phyloP scores from a whole-genome alignment of 2,329 filamentous ascomycete species.

The Aspergillus hortae region DNA sequence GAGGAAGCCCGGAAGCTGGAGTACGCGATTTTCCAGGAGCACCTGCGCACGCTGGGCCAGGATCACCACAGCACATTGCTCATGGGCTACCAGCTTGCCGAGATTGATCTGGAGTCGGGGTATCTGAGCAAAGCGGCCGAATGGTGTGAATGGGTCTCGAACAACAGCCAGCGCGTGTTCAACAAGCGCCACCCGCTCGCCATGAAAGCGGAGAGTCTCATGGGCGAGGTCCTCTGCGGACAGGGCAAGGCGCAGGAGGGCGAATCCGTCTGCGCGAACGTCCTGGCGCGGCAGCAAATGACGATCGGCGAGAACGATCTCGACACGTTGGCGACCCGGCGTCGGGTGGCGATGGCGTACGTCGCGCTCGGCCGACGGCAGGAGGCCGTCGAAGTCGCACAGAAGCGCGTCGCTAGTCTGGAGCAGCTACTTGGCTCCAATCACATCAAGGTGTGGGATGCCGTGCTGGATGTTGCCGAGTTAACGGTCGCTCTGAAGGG shows the following conservation, averaged over 20 bases:
- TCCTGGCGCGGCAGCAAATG: slow-evolving; percentile 31
- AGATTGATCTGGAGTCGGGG: slow-evolving; percentile 23
- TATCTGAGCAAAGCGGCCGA: slow-evolving; percentile 25
- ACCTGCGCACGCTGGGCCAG: slow-evolving; percentile 23
- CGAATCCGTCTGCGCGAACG: slow-evolving; percentile 28
- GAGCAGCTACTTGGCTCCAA: slow-evolving; percentile 23
- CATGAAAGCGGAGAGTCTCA: slow-evolving; percentile 27
- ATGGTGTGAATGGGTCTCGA: slow-evolving; percentile 30
- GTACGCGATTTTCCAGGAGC: slow-evolving; percentile 29
- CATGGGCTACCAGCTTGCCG: slow-evolving; percentile 25
- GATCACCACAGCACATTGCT: slow-evolving; percentile 28
- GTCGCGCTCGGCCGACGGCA: slow-evolving; percentile 17
- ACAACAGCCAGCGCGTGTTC: slow-evolving; percentile 24
- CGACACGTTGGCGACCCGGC: slow-evolving; percentile 27
- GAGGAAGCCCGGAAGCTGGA: slow-evolving; percentile 26
- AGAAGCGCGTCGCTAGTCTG: slow-evolving; percentile 19
- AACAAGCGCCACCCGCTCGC: slow-evolving; percentile 23
- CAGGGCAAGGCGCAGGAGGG: slow-evolving; percentile 25
- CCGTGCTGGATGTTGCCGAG: slow-evolving; percentile 21
- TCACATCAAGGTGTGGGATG: slow-evolving; percentile 22
- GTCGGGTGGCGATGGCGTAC: slow-evolving; percentile 24
- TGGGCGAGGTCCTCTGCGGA: slow-evolving; percentile 24
- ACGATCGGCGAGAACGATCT: slow-evolving; percentile 29
- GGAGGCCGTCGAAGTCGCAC: slow-evolving; percentile 20
- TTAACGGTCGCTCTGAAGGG: slow-evolving; percentile 20